phyloP scores from a whole-genome alignment of 2,329 filamentous ascomycete genomes.

The Volutella citrinella region DNA sequence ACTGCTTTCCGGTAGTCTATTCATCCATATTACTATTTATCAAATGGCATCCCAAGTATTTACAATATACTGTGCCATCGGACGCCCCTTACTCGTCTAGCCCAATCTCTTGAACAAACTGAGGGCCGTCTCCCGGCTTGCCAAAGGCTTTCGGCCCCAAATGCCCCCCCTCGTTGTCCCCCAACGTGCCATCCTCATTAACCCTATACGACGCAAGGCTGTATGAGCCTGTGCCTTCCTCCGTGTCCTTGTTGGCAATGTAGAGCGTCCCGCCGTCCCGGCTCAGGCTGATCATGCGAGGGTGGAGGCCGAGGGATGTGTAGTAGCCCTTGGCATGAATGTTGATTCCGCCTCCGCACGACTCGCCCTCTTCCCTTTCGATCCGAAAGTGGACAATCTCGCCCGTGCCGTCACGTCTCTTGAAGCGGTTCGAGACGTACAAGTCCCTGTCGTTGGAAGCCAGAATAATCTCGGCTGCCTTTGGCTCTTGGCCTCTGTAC shows the following conservation, averaged over 20 bases:
- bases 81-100: background rate
- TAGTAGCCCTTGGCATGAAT: slow-evolving; percentile 32
- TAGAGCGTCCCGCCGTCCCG: slow-evolving; percentile 39
- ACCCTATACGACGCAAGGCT: no score
- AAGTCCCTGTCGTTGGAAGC: slow-evolving; percentile 40
- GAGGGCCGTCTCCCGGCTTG: slow-evolving; percentile 25
- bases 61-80: background rate
- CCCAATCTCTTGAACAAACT: slow-evolving; percentile 31
- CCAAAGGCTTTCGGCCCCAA: no score
- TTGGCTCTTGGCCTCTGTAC: no score
- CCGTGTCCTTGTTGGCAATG: slow-evolving; percentile 41
- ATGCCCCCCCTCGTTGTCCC: no score
- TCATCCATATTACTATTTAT: slow-evolving; percentile 8
- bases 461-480: slow-evolving; percentile 44
- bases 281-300: slow-evolving; percentile 45
- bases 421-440: slow-evolving; percentile 51
- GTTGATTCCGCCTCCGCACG: no score
- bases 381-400: slow-evolving; percentile 46
- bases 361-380: no score
- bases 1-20: no score
- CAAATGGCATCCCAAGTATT: slow-evolving; percentile 1
- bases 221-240: no score
- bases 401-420: slow-evolving; percentile 42
- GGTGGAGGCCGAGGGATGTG: slow-evolving; percentile 34
- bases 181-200: no score